phyloP scores from a whole-genome alignment of 1,139 yeast species.

The Kodamaea arcana region DNA sequence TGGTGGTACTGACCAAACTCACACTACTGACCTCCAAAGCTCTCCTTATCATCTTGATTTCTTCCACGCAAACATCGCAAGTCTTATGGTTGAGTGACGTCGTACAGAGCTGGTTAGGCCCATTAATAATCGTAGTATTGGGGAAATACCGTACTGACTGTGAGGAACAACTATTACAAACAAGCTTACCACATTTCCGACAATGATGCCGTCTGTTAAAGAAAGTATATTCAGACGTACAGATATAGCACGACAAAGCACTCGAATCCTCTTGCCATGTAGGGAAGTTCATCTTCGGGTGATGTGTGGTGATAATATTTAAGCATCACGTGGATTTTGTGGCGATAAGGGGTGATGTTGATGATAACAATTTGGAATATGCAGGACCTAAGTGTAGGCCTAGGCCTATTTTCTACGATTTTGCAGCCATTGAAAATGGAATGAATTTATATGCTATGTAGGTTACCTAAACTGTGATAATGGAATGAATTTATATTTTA shows the following conservation, averaged over 20 bases:
- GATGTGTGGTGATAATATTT: not conserved
- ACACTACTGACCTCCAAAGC: constrained; percentile 27
- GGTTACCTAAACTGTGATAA: too few species aligned
- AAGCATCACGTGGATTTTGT: not conserved
- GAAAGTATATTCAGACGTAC: constrained; percentile 55
- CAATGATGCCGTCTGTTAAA: constrained; percentile 89
- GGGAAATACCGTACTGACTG: constrained; percentile 41
- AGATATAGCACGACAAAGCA: constrained; percentile 57
- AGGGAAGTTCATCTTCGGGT: constrained; percentile 1
- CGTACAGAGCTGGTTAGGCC: constrained; percentile 22
- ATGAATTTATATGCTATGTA: too few species aligned
- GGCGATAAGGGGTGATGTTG: not conserved
- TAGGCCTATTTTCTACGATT: too few species aligned
- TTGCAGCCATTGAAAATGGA: too few species aligned
- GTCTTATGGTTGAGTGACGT: constrained; percentile 47
- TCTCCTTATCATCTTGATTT: constrained; percentile 51
- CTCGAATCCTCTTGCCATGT: constrained; percentile 78
- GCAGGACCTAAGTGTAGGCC: too few species aligned
- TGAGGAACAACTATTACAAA: constrained; percentile 64
- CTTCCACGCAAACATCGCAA: constrained; percentile 68
- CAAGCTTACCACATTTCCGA: constrained; percentile 75
- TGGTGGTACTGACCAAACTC: constrained; percentile 19
- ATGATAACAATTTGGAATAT: not conserved
- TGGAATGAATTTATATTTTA: too few species aligned
- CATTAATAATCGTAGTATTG: constrained; percentile 32